These are phyloP conservation scores for Podosphaera xanthii DNA, from an alignment of 2,329 filamentous ascomycete genomes.

Conservation along the genomic window DNA sequence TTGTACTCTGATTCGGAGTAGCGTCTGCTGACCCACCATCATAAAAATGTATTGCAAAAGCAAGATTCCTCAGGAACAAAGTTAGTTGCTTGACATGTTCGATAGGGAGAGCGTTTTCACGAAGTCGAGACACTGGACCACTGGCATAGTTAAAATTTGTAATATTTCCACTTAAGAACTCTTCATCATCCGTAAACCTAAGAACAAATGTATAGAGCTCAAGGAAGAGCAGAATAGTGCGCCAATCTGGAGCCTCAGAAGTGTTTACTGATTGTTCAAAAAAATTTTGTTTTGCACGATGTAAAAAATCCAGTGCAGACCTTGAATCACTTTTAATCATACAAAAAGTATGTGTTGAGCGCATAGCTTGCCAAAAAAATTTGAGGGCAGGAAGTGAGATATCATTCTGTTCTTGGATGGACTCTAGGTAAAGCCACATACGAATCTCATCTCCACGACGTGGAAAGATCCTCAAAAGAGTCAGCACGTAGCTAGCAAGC, in stretches of 20 bases:
- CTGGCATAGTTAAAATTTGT: constrained; percentile 18
- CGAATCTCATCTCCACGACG: constrained; percentile 65
- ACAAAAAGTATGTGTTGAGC: constrained; percentile 31
- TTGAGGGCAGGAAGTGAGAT: constrained; percentile 41
- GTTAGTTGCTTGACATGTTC: constrained; percentile 52
- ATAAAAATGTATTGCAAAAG: constrained; percentile 75
- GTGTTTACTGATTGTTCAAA: constrained; percentile 4
- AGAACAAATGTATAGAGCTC: constrained; percentile 87
- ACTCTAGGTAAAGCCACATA: constrained; percentile 73
- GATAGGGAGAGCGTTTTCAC: constrained; percentile 44
- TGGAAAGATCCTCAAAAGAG: constrained; percentile 68
- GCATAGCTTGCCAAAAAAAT: constrained; percentile 61
- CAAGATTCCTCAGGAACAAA: constrained; percentile 70
- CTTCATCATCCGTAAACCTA: constrained; percentile 85
- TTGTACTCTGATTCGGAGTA: constrained; percentile 17
- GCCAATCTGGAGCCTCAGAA: constrained; percentile 41
- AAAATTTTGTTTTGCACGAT: constrained; percentile 7
- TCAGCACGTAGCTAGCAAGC: constrained; percentile 69
- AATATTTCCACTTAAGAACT: constrained; percentile 50
- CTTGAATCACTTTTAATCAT: constrained; percentile 32
- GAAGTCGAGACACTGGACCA: constrained; percentile 25
- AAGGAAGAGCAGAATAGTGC: constrained; percentile 68
- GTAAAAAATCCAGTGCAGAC: constrained; percentile 29
- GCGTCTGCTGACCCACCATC: constrained; percentile 37
- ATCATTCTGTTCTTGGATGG: constrained; percentile 14